phyloP scores from a whole-genome alignment of 208 protist species.

The Borovskyia barvae region DNA sequence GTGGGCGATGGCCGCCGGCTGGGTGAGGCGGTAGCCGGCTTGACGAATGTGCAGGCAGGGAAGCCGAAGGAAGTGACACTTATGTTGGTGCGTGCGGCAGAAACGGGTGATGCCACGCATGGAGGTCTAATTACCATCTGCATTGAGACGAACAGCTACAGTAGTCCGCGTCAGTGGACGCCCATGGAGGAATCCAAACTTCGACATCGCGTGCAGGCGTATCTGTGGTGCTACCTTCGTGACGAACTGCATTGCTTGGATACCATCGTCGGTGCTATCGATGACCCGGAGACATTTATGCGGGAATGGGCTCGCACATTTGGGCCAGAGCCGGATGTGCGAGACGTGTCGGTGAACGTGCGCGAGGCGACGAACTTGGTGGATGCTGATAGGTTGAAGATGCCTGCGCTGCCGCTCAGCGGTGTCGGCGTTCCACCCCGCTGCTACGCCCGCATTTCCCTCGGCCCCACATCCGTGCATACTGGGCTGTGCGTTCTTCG shows the following conservation, averaged over 20 bases:
- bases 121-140: slow-evolving; percentile 48
- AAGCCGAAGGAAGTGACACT: slow-evolving; percentile 49
- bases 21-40: slow-evolving; percentile 56
- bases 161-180: slow-evolving; percentile 30
- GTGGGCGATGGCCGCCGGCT: slow-evolving; percentile 47
- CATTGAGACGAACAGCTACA: slow-evolving; percentile 51
- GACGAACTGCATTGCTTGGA: slow-evolving; percentile 82
- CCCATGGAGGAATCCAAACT: slow-evolving; percentile 32
- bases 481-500: slow-evolving; percentile 29
- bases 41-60: slow-evolving; percentile 53
- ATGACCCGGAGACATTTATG: slow-evolving; percentile 60
- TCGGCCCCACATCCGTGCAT: slow-evolving; percentile 38
- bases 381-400: slow-evolving; percentile 13
- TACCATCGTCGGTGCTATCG: slow-evolving; percentile 51
- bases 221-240: slow-evolving; percentile 74
- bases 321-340: slow-evolving; percentile 50
- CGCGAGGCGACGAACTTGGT: slow-evolving; percentile 18
- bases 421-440: neutral
- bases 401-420: too few species aligned
- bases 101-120: slow-evolving; percentile 59
- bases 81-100: slow-evolving; percentile 65
- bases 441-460: slow-evolving; percentile 42
- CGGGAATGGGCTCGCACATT: slow-evolving; percentile 44
- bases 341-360: slow-evolving; percentile 35
- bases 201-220: slow-evolving; percentile 64